A percentile compares a stretch with the other conserved stretches of the same genome.
Evolutionary conservation across 257 asterid genomes (phyloP).

Genomic region (Hygrophila difformis): DNA sequence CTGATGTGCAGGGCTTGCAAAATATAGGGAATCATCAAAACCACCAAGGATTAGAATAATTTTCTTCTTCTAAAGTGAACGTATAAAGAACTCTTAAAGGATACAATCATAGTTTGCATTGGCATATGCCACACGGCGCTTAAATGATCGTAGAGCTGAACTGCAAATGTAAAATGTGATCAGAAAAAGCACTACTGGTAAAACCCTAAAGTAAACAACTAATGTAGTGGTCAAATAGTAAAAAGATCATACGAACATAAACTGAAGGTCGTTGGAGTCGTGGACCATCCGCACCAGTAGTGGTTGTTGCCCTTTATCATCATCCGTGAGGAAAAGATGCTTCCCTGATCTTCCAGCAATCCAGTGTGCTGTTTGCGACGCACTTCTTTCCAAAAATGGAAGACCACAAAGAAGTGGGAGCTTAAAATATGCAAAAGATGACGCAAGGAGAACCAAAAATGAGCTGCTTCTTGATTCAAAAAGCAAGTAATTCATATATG

Average conservation of each 20-base stretch:
- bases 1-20: too few species aligned
- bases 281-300: constrained; percentile 75
- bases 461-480: constrained; percentile 1
- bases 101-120: constrained; percentile 87
- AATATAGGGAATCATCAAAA: too few species aligned
- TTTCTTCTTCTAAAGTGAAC: too few species aligned
- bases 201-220: background rate
- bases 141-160: constrained; percentile 74
- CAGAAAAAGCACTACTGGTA: constrained; percentile 8
- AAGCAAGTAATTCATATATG: background rate
- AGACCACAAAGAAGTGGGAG: constrained; percentile 88
- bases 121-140: constrained; percentile 92
- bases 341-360: constrained; percentile 87
- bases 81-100: constrained; percentile 25
- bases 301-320: constrained; percentile 71
- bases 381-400: constrained; percentile 75
- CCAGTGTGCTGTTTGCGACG: constrained; percentile 79
- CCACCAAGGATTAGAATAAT: too few species aligned
- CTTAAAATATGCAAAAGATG: constrained; percentile 26
- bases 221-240: background rate
- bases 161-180: constrained; percentile 27
- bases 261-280: constrained; percentile 57
- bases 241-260: constrained; percentile 48
- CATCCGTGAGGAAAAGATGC: constrained; percentile 84
- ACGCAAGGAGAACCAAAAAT: background rate